phyloP scores from a whole-genome alignment of 106 monocot species.

The Allium cepa region DNA sequence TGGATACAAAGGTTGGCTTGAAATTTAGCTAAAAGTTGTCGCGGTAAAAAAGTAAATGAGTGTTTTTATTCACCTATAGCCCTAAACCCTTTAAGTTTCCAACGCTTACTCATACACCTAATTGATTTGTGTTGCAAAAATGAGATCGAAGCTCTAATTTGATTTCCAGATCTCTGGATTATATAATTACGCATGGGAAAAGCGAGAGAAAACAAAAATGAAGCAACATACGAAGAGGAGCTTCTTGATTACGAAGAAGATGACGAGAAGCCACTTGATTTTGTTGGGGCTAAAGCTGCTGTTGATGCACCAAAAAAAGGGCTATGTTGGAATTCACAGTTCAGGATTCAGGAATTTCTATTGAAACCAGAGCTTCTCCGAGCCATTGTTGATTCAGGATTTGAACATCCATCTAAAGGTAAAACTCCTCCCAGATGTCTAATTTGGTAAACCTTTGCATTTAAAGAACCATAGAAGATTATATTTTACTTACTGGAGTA shows the following conservation, averaged over 20 bases:
- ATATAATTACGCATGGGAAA: conserved; percentile 55
- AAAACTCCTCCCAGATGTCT: conserved; percentile 50
- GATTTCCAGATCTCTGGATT: no score
- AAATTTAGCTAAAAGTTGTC: no score
- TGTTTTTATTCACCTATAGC: no score
- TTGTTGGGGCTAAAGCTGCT: conserved; percentile 43
- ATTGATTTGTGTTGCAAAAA: no score
- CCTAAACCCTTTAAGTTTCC: no score
- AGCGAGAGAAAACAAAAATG: conserved; percentile 56
- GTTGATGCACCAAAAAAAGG: conserved; percentile 77
- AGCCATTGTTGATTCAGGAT: conserved; percentile 97
- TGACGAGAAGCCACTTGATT: conserved; percentile 71
- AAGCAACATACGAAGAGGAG: conserved; percentile 77
- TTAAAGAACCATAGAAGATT: conserved; percentile 61
- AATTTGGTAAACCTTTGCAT: conserved; percentile 66
- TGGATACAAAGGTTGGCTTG: no score
- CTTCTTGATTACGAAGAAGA: conserved; percentile 97
- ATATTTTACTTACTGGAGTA: conserved; percentile 79
- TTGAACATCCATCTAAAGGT: conserved; percentile 99
- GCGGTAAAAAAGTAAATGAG: no score
- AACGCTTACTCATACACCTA: no score
- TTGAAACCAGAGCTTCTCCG: conserved; percentile 98
- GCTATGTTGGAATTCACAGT: conserved; percentile 97
- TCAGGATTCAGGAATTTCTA: conserved; percentile 98
- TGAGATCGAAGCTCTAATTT: no score